Percentiles rank a stretch among this genome's conserved stretches.
phyloP scores from a whole-genome alignment of 495 filamentous ascomycete species.

The Daldinia loculata region DNA sequence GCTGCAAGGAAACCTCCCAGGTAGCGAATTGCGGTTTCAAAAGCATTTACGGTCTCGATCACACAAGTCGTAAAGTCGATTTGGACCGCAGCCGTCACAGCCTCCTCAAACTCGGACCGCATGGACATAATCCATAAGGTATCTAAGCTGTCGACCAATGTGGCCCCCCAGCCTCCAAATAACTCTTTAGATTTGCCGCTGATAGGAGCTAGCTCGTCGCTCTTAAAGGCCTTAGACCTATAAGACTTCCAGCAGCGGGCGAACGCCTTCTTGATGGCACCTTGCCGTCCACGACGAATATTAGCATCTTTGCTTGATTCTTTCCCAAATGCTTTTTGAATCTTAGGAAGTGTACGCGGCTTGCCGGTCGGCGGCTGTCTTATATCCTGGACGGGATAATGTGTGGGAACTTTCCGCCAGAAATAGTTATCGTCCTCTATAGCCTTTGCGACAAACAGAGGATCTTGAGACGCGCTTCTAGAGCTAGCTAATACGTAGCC shows the following conservation, averaged over 20 bases:
- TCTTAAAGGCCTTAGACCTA: conserved; percentile 73
- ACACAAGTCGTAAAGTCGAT: conserved; percentile 84
- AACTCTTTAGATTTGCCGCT: conserved; percentile 63
- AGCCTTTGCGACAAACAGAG: neutral
- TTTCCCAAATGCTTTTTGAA: conserved; percentile 66
- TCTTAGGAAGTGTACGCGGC: conserved; percentile 69
- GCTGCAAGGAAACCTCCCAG: conserved; percentile 81
- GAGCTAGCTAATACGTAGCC: conserved; percentile 10
- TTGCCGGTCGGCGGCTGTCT: conserved; percentile 73
- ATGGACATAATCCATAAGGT: conserved; percentile 94
- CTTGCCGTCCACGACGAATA: conserved; percentile 63
- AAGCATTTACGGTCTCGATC: conserved; percentile 65
- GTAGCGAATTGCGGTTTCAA: conserved; percentile 83
- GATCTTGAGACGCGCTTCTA: neutral
- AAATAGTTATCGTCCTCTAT: conserved; percentile 31
- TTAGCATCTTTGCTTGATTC: conserved; percentile 47
- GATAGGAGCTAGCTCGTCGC: conserved; percentile 76
- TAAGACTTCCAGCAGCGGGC: conserved; percentile 79
- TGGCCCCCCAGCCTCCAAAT: conserved; percentile 95
- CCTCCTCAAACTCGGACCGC: conserved; percentile 84
- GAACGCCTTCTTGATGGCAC: conserved; percentile 72
- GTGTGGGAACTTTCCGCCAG: conserved; percentile 59
- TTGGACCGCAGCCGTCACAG: conserved; percentile 71
- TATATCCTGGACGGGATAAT: conserved; percentile 68
- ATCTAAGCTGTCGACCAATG: conserved; percentile 89